Conservation (phyloP, 164 flowering plant genomes). For the Malania oleifera region DNA sequence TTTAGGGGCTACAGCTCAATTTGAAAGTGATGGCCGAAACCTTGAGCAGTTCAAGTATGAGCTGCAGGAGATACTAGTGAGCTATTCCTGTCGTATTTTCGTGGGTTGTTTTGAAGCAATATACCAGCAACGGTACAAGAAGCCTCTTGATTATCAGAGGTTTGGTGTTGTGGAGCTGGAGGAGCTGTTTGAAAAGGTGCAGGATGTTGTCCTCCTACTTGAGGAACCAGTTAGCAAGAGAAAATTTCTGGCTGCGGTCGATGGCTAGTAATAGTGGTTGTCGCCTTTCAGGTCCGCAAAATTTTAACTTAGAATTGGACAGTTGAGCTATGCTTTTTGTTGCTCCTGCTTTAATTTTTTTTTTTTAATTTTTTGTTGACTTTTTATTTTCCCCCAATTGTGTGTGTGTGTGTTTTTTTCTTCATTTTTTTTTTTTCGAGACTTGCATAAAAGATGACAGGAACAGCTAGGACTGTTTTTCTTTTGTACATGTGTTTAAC, state of each 20-base stretch:
- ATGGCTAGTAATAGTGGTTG: too few relatives aligned
- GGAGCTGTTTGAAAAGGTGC: slow-evolving; percentile 66
- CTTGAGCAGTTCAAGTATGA: slow-evolving; percentile 59
- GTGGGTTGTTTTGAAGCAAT: slow-evolving; percentile 59
- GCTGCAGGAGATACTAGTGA: slow-evolving; percentile 87
- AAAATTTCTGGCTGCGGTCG: slow-evolving; percentile 58
- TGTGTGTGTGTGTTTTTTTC: too few relatives aligned
- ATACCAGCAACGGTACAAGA: slow-evolving; percentile 83
- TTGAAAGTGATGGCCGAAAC: slow-evolving; percentile 18
- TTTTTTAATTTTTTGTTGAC: too few relatives aligned
- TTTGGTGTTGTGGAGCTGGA: slow-evolving; percentile 64
- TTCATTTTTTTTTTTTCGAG: too few relatives aligned
- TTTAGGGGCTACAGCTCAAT: slow-evolving; percentile 1
- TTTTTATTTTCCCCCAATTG: too few relatives aligned
- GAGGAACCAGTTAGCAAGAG: slow-evolving; percentile 61
- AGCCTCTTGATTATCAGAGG: slow-evolving; percentile 42
- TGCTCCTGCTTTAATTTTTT: too few relatives aligned
- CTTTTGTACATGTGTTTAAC: too few relatives aligned
- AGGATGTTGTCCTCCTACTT: slow-evolving; percentile 53
- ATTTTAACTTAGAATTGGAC: too few relatives aligned
- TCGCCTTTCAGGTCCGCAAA: too few relatives aligned
- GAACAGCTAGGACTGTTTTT: too few relatives aligned
- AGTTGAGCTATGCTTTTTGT: too few relatives aligned
- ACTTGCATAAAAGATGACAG: too few relatives aligned
- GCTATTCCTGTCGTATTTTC: slow-evolving; percentile 66